Evolutionary conservation across 306 rosid genomes (phyloP), one percentile per base, ranked within the genome.

Genomic region (Castanea mollissima): DNA sequence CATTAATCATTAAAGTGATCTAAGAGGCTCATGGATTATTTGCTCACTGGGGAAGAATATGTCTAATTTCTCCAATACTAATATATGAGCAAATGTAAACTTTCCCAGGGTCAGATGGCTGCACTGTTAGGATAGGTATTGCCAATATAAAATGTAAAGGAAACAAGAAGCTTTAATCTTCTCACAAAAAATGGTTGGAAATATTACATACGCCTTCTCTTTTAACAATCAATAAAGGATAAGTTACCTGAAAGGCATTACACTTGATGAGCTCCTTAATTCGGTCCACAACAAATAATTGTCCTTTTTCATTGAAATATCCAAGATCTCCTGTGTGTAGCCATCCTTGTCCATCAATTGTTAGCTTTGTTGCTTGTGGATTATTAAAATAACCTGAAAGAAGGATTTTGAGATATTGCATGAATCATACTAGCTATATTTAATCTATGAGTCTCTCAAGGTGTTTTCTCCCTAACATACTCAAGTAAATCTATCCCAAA

Each of bases 181-280:
- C 9, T 21, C 60, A 56, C 23, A 56, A n/a, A 5, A 18, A 56
- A n/a, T 56, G 60, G 60, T 0, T 19, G 1, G 59, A 2, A 18
- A 55, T 6, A 20, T 7, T 5, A 56, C 7, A 6, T 56, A 12
- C 23, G n/a, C 9, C 25, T n/a, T 7, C 60, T 2, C 18, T 9
- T 29, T 12, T 5, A 16, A 25, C 51, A 35, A 34, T 34, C 38
- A 68, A 68, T 2, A 16, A 38, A 56, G 5, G 11, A 0, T 4
- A 31, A 12, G 29, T 35, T 55, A 86, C 90, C 87, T 81, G 91
- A 69, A 67, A 88, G 2, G 81, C 89, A 56, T 65, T 60, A 32
- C 84, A 85, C 73, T 88, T 85, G 71, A 88, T 85, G 69, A 88
- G 86, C 77, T 88, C 91, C 79, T 85, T 85, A 32, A 85, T 85